Evolutionary conservation across 805 yeast genomes (phyloP).

Genomic region (Myxozyma melibiosi): DNA sequence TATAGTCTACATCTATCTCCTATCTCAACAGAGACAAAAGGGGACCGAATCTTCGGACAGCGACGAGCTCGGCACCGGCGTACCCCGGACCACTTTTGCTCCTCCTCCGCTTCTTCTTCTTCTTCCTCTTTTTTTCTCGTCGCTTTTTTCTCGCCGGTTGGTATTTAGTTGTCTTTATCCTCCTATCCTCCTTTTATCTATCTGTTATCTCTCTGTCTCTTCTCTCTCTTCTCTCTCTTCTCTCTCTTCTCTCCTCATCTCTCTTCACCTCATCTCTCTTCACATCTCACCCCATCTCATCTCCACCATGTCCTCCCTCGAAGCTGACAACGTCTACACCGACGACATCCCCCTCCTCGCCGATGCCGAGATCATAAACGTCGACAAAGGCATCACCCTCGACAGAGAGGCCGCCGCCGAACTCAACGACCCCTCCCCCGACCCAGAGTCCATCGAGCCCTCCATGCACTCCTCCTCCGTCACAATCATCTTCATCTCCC

Average conservation of each 20-base stretch:
- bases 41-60: not conserved
- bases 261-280: not conserved
- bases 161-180: not conserved
- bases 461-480: conserved; percentile 36
- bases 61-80: conserved; percentile 1
- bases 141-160: not conserved
- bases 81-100: not conserved
- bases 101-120: not conserved
- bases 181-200: not conserved
- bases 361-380: conserved; percentile 4
- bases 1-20: too few species aligned
- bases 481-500: conserved; percentile 43
- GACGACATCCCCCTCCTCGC: conserved; percentile 18
- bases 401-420: conserved; percentile 19
- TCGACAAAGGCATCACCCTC: conserved; percentile 13
- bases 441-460: conserved; percentile 3
- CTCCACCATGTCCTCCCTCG: not conserved
- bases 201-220: too few species aligned
- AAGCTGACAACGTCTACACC: conserved; percentile 9
- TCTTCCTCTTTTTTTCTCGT: not conserved
- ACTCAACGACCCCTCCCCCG: conserved; percentile 1
- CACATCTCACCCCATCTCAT: not conserved
- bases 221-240: not conserved
- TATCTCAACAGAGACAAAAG: too few species aligned
- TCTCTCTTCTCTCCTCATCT: not conserved